Evolutionary conservation across 1,284 basidiomycete species (phyloP).

Genomic region (Mycosarcoma mackinlayi): DNA sequence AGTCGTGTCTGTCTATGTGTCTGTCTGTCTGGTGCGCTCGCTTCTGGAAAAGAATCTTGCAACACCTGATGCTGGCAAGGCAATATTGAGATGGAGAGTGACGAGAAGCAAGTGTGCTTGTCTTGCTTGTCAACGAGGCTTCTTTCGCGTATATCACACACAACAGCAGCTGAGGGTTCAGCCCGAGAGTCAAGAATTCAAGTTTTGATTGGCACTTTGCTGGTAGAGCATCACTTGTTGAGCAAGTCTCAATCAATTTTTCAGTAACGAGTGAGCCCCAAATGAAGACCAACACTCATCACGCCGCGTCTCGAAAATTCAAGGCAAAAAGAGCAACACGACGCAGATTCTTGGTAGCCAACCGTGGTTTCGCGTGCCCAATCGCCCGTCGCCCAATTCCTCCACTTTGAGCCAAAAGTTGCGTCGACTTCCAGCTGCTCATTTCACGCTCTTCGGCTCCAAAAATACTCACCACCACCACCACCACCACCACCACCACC

Average conservation of each 20-base stretch:
- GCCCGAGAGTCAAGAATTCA: background rate
- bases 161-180: constrained; percentile 7
- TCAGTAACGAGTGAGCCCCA: no score
- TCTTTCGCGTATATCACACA: constrained; percentile 33
- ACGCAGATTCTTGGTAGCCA: constrained; percentile 14
- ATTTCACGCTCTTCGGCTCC: no score
- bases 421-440: constrained; percentile 7
- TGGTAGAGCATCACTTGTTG: fast-evolving
- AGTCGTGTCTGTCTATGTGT: background rate
- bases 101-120: background rate
- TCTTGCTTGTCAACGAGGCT: background rate
- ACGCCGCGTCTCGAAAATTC: constrained; percentile 7
- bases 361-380: constrained; percentile 2
- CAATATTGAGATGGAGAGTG: background rate
- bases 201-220: constrained; percentile 14
- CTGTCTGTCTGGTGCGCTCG: background rate
- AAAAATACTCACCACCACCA: no score
- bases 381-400: no score
- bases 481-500: no score
- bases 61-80: background rate
- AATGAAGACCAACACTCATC: constrained; percentile 33
- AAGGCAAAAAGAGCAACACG: constrained; percentile 17
- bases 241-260: constrained; percentile 11
- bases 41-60: background rate
- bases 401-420: constrained; percentile 11